Conservation (phyloP, 495 filamentous ascomycete genomes). For the Talaromyces adpressus region DNA sequence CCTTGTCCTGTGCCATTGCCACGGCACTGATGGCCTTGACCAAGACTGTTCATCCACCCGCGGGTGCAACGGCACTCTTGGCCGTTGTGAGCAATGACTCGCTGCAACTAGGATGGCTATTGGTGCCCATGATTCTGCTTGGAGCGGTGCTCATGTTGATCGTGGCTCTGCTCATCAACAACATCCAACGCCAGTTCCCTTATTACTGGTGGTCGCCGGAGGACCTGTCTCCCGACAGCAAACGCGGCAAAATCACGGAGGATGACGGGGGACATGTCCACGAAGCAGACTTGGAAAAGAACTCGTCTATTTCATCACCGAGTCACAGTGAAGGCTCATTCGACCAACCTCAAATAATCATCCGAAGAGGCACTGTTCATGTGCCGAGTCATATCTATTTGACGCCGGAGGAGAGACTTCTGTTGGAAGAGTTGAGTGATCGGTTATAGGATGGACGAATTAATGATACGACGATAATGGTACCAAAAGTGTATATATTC, state of each 20-base stretch:
- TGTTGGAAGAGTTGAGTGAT: constrained; percentile 26
- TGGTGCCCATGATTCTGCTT: constrained; percentile 61
- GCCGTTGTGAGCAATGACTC: constrained; percentile 56
- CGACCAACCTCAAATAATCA: constrained; percentile 21
- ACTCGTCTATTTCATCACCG: background rate
- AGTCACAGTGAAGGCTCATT: background rate
- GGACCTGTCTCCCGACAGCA: constrained; percentile 14
- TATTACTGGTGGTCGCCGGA: constrained; percentile 60
- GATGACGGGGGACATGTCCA: background rate
- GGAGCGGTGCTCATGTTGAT: constrained; percentile 58
- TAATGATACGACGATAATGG: background rate
- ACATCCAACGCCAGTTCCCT: constrained; percentile 69
- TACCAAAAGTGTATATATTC: background rate
- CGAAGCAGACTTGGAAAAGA: constrained; percentile 19
- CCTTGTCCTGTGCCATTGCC: constrained; percentile 61
- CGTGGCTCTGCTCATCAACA: constrained; percentile 65
- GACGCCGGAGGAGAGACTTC: constrained; percentile 22
- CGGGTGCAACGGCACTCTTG: constrained; percentile 78
- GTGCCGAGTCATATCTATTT: constrained; percentile 30
- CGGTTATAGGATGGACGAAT: constrained; percentile 18
- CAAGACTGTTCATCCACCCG: constrained; percentile 78
- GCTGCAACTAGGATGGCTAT: constrained; percentile 61
- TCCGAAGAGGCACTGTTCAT: constrained; percentile 22
- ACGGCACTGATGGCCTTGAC: constrained; percentile 70
- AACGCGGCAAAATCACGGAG: background rate